These are phyloP conservation scores for Papiliotrema terrestris DNA, from an alignment of 1,284 basidiomycete species.

Conservation along the genomic window DNA sequence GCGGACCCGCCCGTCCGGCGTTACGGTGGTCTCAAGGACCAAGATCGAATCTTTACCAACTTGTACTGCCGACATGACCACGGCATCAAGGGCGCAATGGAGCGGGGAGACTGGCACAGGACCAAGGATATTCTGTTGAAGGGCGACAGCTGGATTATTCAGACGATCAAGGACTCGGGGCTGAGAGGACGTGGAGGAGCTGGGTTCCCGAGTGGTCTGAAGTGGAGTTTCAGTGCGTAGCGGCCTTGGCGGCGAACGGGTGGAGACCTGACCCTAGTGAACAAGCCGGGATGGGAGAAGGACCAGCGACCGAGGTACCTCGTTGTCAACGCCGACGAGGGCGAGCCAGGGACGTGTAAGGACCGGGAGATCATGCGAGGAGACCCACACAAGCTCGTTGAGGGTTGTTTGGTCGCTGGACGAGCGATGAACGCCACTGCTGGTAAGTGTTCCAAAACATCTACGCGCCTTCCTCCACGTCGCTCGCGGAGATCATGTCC, in stretches of 20 bases:
- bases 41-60: constrained; percentile 91
- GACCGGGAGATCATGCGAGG: constrained; percentile 97
- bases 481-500: background rate
- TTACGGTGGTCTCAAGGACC: constrained; percentile 88
- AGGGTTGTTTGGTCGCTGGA: constrained; percentile 97
- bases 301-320: constrained; percentile 91
- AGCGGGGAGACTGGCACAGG: constrained; percentile 94
- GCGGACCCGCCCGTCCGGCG: constrained; percentile 70
- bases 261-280: constrained; percentile 48
- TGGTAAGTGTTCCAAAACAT: constrained; percentile 37
- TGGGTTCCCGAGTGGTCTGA: constrained; percentile 94
- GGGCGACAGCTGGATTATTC: constrained; percentile 96
- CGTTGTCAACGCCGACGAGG: constrained; percentile 97
- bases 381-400: constrained; percentile 96
- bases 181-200: constrained; percentile 94
- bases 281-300: constrained; percentile 97
- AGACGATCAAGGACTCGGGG: constrained; percentile 92
- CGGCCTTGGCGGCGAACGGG: too few relatives aligned
- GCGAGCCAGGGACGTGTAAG: constrained; percentile 98
- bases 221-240: constrained; percentile 90
- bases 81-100: constrained; percentile 81
- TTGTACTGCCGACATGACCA: constrained; percentile 79
- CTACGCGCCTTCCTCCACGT: background rate
- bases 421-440: constrained; percentile 96
- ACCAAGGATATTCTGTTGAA: constrained; percentile 95